Conservation (phyloP, 2,329 filamentous ascomycete genomes). For the Botryotinia convoluta region DNA sequence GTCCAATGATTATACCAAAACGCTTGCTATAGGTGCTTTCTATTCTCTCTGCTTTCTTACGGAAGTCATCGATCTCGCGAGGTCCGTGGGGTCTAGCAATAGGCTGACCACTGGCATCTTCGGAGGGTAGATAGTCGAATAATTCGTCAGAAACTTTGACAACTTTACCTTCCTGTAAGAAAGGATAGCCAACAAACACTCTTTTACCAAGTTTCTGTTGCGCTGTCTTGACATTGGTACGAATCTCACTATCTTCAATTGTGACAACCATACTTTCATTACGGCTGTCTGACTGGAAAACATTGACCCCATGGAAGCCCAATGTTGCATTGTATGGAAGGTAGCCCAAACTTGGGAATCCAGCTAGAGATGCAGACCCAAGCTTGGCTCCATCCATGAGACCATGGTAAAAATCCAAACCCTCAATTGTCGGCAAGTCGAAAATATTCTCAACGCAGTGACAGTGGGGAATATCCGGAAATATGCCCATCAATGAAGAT, state of each 20-base stretch:
- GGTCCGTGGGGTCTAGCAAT: slow-evolving; percentile 68
- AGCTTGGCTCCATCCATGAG: slow-evolving; percentile 81
- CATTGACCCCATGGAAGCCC: slow-evolving; percentile 84
- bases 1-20: slow-evolving; percentile 80
- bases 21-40: slow-evolving; percentile 89
- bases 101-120: slow-evolving; percentile 60
- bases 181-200: slow-evolving; percentile 91
- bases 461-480: slow-evolving; percentile 83
- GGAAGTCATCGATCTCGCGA: slow-evolving; percentile 77
- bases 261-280: slow-evolving; percentile 97
- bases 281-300: slow-evolving; percentile 93
- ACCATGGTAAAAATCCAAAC: slow-evolving; percentile 79
- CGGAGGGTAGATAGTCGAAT: slow-evolving; percentile 77
- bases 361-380: slow-evolving; percentile 79
- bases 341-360: slow-evolving; percentile 87
- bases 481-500: slow-evolving; percentile 83
- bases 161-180: slow-evolving; percentile 90
- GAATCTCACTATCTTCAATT: slow-evolving; percentile 68
- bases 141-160: slow-evolving; percentile 87
- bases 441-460: slow-evolving; percentile 95
- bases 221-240: slow-evolving; percentile 68
- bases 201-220: slow-evolving; percentile 78
- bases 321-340: slow-evolving; percentile 79
- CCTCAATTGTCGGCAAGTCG: slow-evolving; percentile 88
- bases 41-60: slow-evolving; percentile 77